Evolutionary conservation across 2,329 filamentous ascomycete genomes (phyloP), one percentile per base, ranked within the genome.

Genomic region (Microascus cirrosus): DNA sequence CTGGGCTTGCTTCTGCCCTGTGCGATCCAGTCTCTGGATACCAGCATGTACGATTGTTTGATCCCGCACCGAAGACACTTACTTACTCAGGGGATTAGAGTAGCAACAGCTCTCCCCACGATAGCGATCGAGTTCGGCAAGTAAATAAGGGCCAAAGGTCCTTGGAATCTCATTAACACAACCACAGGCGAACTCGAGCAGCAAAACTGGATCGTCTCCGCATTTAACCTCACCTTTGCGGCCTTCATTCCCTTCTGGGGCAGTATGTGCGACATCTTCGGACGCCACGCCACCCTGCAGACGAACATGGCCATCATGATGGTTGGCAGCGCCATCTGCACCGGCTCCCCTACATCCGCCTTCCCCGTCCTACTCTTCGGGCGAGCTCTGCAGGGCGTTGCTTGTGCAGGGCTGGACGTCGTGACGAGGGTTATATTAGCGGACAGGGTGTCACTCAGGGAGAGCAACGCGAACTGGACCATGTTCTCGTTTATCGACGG

Each of bases 181-280:
- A 28, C n/a, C 13, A 3, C 24, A 55, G 54, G 32, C 10, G 45
- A 57, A 42, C 48, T 57, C 12, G 28, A 53, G 13, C 28, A 85
- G 63, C 73, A 86, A 2, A 87, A 85, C 64, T 87, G 84, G 83
- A 85, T 89, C 64, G 80, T 87, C 20, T 84, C 85, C 0, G 75
- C 83, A 7, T 89, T 87, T 68, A 87, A 84, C 56, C 72, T 89
- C 15, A 85, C 83, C 0, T 81, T 82, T 0, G 84, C 85, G 1
- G 79, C 84, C 1, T 87, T 87, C 62, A 83, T 87, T 10, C 84
- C 84, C 3, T 78, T 81, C 56, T 87, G 83, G 70, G 82, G 80
- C 1, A 84, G 87, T 62, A 74, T 84, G 52, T 78, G 82, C 18
- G 82, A 88, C 62, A 76, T 87, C 32, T 86, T 85, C 62, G 85